A percentile compares a stretch with the other conserved stretches of the same genome.
phyloP scores from a whole-genome alignment of 768 basidiomycete genomes.

The Panaeolus papilionaceus region DNA sequence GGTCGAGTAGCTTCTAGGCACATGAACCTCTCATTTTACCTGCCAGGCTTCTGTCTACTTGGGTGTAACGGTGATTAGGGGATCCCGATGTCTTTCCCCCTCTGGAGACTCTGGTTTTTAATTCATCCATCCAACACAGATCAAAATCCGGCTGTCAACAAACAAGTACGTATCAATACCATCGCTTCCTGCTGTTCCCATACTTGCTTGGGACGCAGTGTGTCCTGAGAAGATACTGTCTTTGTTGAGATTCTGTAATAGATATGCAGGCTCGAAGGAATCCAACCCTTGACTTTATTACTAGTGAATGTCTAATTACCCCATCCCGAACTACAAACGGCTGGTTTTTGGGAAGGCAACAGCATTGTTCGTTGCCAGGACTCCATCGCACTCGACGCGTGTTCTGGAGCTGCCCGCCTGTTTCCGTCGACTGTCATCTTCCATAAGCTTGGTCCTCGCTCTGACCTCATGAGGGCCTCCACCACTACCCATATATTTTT shows the following conservation, averaged over 20 bases:
- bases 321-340: background rate
- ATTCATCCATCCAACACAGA: background rate
- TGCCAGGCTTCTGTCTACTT: background rate
- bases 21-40: background rate
- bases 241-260: background rate
- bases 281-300: slow-evolving; percentile 7
- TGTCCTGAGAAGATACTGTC: slow-evolving; percentile 3
- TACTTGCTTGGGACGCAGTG: background rate
- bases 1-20: background rate
- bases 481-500: background rate
- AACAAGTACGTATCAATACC: background rate
- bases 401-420: background rate
- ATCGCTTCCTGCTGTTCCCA: background rate
- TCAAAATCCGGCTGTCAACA: background rate
- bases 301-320: background rate
- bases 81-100: background rate
- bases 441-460: background rate
- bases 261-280: background rate
- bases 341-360: background rate
- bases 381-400: background rate
- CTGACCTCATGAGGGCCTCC: background rate
- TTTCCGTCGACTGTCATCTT: background rate
- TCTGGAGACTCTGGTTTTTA: background rate
- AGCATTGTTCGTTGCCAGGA: background rate
- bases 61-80: background rate